These are phyloP conservation scores for Drechslerella coelobrocha DNA, from an alignment of 2,329 filamentous ascomycete genomes.

Conservation along the genomic window DNA sequence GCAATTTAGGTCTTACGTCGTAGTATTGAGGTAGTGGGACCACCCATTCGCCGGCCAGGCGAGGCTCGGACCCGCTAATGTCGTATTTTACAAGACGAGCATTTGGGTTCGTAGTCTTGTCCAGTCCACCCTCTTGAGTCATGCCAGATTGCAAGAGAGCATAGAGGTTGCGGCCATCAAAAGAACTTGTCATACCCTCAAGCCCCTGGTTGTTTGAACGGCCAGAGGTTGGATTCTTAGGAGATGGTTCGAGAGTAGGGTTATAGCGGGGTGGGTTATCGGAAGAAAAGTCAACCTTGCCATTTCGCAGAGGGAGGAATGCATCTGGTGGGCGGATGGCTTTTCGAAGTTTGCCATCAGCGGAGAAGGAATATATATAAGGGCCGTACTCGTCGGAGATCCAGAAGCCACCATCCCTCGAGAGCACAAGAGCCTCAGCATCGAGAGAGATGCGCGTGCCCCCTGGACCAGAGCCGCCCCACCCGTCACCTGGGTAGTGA, in stretches of 20 bases:
- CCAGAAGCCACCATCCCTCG: slow-evolving; percentile 69
- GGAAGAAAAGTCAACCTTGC: slow-evolving; percentile 66
- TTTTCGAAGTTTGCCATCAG: slow-evolving; percentile 66
- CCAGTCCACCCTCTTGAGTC: slow-evolving; percentile 68
- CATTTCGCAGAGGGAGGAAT: slow-evolving; percentile 70
- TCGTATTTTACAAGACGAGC: slow-evolving; percentile 71
- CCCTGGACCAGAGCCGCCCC: slow-evolving; percentile 68
- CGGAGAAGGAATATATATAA: slow-evolving; percentile 71
- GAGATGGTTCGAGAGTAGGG: slow-evolving; percentile 61
- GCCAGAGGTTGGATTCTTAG: slow-evolving; percentile 67
- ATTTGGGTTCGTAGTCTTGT: slow-evolving; percentile 65
- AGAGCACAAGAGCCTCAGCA: slow-evolving; percentile 70
- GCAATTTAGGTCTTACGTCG: slow-evolving; percentile 57
- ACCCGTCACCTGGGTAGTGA: slow-evolving; percentile 72
- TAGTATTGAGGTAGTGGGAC: slow-evolving; percentile 69
- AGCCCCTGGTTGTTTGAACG: slow-evolving; percentile 78
- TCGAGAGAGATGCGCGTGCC: slow-evolving; percentile 69
- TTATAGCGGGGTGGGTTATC: slow-evolving; percentile 70
- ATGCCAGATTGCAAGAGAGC: slow-evolving; percentile 71
- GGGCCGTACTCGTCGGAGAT: slow-evolving; percentile 74
- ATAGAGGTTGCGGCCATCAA: slow-evolving; percentile 70
- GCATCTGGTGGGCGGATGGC: slow-evolving; percentile 72
- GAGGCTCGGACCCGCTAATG: slow-evolving; percentile 61
- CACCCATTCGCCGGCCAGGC: slow-evolving; percentile 68
- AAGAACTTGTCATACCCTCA: slow-evolving; percentile 70